Evolutionary conservation across 306 rosid species (phyloP).

Genomic region (Pueraria montana): DNA sequence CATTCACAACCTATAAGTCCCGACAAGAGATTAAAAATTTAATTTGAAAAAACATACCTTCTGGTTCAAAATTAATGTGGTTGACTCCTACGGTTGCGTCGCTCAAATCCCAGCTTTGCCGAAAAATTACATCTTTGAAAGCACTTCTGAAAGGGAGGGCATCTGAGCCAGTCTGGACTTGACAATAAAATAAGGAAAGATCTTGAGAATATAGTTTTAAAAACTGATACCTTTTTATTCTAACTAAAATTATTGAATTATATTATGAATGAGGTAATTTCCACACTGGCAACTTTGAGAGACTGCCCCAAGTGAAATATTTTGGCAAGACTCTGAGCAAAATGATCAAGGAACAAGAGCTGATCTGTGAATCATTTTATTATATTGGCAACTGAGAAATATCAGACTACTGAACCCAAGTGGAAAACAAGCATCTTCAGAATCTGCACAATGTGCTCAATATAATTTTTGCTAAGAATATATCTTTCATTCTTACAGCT

Average conservation of each 20-base stretch:
- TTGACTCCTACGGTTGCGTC: slow-evolving; percentile 59
- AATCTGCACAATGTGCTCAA: slow-evolving; percentile 27
- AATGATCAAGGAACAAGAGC: slow-evolving; percentile 36
- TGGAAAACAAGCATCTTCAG: not conserved
- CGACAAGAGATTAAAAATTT: slow-evolving; percentile 34
- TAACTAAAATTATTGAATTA: slow-evolving; percentile 34
- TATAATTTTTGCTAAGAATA: not conserved
- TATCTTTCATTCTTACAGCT: slow-evolving; percentile 12
- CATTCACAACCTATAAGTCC: slow-evolving; percentile 19
- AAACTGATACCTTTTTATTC: slow-evolving; percentile 22
- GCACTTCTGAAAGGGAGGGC: slow-evolving; percentile 86
- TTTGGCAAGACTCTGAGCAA: slow-evolving; percentile 39
- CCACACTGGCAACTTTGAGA: slow-evolving; percentile 12
- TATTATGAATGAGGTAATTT: slow-evolving; percentile 34
- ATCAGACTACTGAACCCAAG: slow-evolving; percentile 36
- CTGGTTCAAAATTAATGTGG: slow-evolving; percentile 55
- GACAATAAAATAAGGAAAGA: slow-evolving; percentile 36
- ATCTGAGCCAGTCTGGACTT: slow-evolving; percentile 84
- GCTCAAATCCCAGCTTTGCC: slow-evolving; percentile 57
- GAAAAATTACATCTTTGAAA: slow-evolving; percentile 81
- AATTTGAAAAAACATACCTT: slow-evolving; percentile 61
- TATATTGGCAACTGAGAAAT: slow-evolving; percentile 1
- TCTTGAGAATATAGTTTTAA: slow-evolving; percentile 45
- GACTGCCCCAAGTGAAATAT: slow-evolving; percentile 23
- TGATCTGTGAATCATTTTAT: not conserved